A percentile compares a stretch with the other conserved stretches of the same genome.
phyloP scores from a whole-genome alignment of 108 stramenopile species.

The Skeletonema marinoi region DNA sequence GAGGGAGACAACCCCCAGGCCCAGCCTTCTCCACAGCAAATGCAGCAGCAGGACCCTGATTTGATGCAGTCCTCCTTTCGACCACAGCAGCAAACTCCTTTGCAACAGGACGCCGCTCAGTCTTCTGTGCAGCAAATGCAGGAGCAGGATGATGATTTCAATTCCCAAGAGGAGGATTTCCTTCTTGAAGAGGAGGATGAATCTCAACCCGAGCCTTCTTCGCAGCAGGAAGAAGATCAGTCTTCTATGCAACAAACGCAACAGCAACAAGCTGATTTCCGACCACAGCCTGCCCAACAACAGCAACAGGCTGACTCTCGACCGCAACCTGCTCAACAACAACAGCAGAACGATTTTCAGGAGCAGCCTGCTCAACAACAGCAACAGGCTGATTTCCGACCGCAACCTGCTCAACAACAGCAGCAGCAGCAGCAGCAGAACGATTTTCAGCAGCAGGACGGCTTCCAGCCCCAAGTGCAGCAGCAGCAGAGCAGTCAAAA shows the following conservation, averaged over 20 bases:
- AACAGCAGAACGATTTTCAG: too few relatives aligned
- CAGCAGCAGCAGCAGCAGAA: neutral
- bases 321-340: too few relatives aligned
- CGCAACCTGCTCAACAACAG: neutral
- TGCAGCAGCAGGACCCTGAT: neutral
- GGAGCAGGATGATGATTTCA: too few relatives aligned
- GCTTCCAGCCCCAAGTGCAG: too few relatives aligned
- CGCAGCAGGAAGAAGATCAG: neutral
- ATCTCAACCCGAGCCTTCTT: neutral
- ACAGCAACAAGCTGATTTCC: neutral
- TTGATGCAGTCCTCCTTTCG: neutral
- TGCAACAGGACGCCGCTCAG: neutral
- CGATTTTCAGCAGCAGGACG: too few relatives aligned
- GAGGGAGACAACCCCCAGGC: too few relatives aligned
- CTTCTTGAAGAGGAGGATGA: neutral
- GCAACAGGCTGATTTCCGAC: neutral
- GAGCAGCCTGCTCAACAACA: neutral
- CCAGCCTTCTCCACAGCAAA: neutral
- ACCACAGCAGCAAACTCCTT: neutral
- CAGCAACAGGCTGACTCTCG: neutral
- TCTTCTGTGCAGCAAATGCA: too few relatives aligned
- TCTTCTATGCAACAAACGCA: neutral
- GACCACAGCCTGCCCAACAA: neutral
- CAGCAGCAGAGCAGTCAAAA: too few relatives aligned
- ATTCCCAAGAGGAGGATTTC: too few relatives aligned